These are phyloP conservation scores for Mycena galopus DNA, from an alignment of 768 basidiomycete species.

Conservation along the genomic window DNA sequence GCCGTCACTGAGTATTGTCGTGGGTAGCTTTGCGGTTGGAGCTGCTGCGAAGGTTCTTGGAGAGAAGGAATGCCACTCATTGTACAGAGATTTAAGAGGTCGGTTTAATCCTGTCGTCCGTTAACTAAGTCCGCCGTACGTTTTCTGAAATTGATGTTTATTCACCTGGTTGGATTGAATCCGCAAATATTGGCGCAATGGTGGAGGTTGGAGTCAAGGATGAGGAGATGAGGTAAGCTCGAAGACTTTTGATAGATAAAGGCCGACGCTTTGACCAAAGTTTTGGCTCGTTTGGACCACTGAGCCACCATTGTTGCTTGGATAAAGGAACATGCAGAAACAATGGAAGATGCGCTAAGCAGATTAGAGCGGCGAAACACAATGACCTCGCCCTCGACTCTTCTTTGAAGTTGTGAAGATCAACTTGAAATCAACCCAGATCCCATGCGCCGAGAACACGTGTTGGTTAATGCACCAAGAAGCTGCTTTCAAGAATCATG, in stretches of 20 bases:
- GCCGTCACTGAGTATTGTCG: slow-evolving; percentile 10
- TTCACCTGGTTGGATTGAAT: not conserved
- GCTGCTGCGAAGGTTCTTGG: not conserved
- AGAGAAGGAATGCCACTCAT: not conserved
- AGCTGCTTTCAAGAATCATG: too few relatives aligned
- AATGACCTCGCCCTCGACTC: too few relatives aligned
- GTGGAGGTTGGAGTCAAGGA: not conserved
- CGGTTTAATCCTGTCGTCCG: not conserved
- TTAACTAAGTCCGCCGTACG: not conserved
- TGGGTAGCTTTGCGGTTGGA: not conserved
- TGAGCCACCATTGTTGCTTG: not conserved
- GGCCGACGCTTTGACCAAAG: not conserved
- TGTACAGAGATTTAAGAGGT: not conserved
- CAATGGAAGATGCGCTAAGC: too few relatives aligned
- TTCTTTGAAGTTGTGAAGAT: too few relatives aligned
- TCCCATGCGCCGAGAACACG: too few relatives aligned
- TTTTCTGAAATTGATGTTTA: too few relatives aligned
- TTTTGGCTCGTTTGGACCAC: too few relatives aligned
- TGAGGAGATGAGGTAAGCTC: not conserved
- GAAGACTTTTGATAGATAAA: not conserved
- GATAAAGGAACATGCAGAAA: too few relatives aligned
- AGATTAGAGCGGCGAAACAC: too few relatives aligned
- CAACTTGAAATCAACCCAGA: too few relatives aligned
- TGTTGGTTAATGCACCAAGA: too few relatives aligned
- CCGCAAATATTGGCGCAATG: not conserved